Conservation (phyloP, 2,329 filamentous ascomycete genomes). For the Purpureocillium takamizusanense region DNA sequence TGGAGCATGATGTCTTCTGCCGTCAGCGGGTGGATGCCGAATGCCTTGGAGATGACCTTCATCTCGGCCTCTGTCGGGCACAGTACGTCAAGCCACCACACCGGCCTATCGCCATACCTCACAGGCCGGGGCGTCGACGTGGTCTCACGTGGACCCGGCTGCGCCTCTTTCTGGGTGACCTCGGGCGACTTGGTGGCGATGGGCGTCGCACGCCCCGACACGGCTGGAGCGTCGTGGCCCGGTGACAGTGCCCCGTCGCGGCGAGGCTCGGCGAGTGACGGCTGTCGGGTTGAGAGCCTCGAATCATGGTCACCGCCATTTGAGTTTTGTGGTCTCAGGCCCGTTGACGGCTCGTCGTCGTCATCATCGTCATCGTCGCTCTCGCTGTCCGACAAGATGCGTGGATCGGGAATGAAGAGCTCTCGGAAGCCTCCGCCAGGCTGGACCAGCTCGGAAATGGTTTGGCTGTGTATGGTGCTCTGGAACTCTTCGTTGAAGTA, state of each 20-base stretch:
- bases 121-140: constrained; percentile 31
- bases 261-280: constrained; percentile 28
- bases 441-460: constrained; percentile 85
- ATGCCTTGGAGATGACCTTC: constrained; percentile 85
- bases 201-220: constrained; percentile 41
- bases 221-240: constrained; percentile 16
- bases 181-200: constrained; percentile 30
- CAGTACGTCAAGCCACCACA: constrained; percentile 94
- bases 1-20: constrained; percentile 96
- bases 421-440: constrained; percentile 76
- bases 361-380: constrained; percentile 54
- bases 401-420: constrained; percentile 83
- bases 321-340: constrained; percentile 13
- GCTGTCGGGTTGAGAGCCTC: constrained; percentile 34
- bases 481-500: constrained; percentile 98
- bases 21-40: constrained; percentile 91
- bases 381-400: constrained; percentile 63
- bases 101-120: constrained; percentile 71
- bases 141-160: constrained; percentile 9
- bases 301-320: constrained; percentile 27
- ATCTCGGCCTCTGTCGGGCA: constrained; percentile 90
- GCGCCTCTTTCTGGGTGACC: constrained; percentile 10
- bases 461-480: constrained; percentile 92
- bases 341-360: constrained; percentile 20
- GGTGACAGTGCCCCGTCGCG: constrained; percentile 19